These are phyloP conservation scores for Colletotrichum orchidophilum DNA, from an alignment of 2,329 filamentous ascomycete species.

Conservation along the genomic window DNA sequence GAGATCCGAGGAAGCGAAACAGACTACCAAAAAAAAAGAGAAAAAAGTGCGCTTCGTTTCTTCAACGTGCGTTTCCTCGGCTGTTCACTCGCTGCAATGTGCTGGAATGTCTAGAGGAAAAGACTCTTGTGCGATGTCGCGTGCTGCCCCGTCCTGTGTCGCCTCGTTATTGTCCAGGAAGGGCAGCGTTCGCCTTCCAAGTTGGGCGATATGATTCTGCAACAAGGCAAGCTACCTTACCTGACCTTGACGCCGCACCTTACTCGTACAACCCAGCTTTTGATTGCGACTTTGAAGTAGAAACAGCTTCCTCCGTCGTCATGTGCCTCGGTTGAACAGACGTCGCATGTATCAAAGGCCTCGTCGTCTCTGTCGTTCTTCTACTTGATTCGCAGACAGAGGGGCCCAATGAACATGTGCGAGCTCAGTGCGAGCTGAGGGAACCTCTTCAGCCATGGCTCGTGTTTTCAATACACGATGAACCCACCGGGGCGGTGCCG, in stretches of 20 bases:
- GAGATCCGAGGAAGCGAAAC: conserved; percentile 7
- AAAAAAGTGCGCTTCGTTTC: background rate
- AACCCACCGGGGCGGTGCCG: background rate
- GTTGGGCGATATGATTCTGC: background rate
- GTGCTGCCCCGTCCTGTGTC: conserved; percentile 9
- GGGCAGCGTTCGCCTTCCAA: background rate
- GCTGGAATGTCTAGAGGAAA: background rate
- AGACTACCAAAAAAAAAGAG: background rate
- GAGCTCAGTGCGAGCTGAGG: background rate
- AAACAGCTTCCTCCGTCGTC: background rate
- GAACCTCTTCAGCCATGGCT: background rate
- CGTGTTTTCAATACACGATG: background rate
- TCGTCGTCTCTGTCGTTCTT: background rate
- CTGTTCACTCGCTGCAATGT: background rate
- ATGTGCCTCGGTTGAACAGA: background rate
- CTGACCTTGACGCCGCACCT: background rate
- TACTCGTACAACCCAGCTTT: background rate
- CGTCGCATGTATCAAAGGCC: background rate
- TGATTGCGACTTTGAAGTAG: background rate
- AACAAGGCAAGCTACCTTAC: background rate
- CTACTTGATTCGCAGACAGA: background rate
- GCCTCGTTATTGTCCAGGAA: background rate
- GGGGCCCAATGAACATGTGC: background rate
- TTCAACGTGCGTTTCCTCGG: background rate
- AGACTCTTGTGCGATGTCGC: conserved; percentile 8